Evolutionary conservation across 176 grass and related monocot species (phyloP).

Genomic region (Ensete glaucum): DNA sequence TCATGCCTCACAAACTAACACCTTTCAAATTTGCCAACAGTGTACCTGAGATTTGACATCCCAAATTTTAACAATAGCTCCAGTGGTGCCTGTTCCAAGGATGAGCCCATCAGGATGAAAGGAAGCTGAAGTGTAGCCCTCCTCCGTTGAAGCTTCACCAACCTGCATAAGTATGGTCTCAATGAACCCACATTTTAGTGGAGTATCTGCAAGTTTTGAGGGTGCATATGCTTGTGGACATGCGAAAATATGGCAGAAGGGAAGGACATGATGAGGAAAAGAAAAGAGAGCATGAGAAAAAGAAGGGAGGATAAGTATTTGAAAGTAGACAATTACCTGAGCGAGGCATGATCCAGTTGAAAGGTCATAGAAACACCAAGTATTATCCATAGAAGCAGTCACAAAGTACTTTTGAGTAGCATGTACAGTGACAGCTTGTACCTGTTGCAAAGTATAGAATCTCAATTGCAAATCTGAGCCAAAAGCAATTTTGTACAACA

Average conservation of each 20-base stretch:
- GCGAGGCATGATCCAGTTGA: slow-evolving; percentile 79
- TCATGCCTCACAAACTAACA: background rate
- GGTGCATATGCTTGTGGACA: background rate
- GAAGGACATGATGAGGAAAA: background rate
- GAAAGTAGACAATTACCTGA: slow-evolving; percentile 40
- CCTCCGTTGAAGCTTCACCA: slow-evolving; percentile 54
- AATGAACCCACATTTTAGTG: background rate
- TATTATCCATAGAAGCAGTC: slow-evolving; percentile 83
- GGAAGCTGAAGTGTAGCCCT: slow-evolving; percentile 81
- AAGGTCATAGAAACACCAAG: slow-evolving; percentile 99
- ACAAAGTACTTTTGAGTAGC: slow-evolving; percentile 93
- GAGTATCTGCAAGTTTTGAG: background rate
- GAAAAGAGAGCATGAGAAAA: background rate
- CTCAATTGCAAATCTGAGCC: background rate
- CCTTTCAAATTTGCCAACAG: slow-evolving; percentile 7
- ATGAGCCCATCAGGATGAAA: slow-evolving; percentile 99
- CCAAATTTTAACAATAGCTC: slow-evolving; percentile 90
- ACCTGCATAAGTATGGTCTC: slow-evolving; percentile 34
- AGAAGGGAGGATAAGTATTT: background rate
- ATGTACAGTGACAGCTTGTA: slow-evolving; percentile 96
- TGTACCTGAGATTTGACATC: slow-evolving; percentile 96
- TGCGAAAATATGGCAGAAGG: background rate
- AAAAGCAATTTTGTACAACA: background rate
- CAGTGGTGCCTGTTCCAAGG: slow-evolving; percentile 88
- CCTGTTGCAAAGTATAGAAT: slow-evolving; percentile 27